These are phyloP conservation scores for Apiospora malaysiana DNA, from an alignment of 2,329 filamentous ascomycete species.

Conservation along the genomic window DNA sequence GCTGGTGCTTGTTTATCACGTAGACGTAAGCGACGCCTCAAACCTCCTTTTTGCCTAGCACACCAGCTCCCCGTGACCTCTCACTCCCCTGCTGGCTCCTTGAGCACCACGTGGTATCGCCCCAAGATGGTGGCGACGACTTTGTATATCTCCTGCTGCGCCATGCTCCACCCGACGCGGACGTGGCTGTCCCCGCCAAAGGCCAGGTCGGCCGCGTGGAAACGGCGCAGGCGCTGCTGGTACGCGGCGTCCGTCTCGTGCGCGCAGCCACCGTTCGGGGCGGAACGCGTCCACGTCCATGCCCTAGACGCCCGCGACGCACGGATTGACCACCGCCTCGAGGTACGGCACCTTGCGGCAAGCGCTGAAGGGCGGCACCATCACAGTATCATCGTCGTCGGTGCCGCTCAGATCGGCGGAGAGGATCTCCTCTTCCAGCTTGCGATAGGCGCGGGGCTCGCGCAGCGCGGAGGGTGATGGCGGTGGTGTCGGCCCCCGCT, in stretches of 20 bases:
- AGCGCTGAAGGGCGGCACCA: conserved; percentile 23
- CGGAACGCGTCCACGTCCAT: conserved; percentile 45
- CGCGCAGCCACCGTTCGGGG: conserved; percentile 48
- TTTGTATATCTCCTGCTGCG: conserved; percentile 38
- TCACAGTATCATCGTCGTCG: conserved; percentile 26
- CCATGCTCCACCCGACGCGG: conserved; percentile 31
- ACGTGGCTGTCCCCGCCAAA: conserved; percentile 26
- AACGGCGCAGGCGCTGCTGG: conserved; percentile 53
- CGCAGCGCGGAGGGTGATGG: conserved; percentile 38
- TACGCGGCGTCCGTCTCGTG: conserved; percentile 30
- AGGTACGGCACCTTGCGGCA: conserved; percentile 40
- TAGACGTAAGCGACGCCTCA: not conserved
- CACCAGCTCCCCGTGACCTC: not conserved
- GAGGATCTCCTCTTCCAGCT: conserved; percentile 48
- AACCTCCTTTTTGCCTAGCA: not conserved
- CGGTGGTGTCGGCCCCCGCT: conserved; percentile 26
- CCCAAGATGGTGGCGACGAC: conserved; percentile 44
- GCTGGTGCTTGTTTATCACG: not conserved
- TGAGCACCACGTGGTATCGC: conserved; percentile 37
- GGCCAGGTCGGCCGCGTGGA: conserved; percentile 46
- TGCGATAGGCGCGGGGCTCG: conserved; percentile 32
- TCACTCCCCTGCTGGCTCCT: not conserved
- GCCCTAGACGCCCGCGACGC: conserved; percentile 43
- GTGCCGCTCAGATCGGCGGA: conserved; percentile 42
- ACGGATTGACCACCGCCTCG: conserved; percentile 45